A percentile compares a stretch with the other conserved stretches of the same genome.
phyloP scores from a whole-genome alignment of 2,329 filamentous ascomycete species.

The Epichloe hybrida region DNA sequence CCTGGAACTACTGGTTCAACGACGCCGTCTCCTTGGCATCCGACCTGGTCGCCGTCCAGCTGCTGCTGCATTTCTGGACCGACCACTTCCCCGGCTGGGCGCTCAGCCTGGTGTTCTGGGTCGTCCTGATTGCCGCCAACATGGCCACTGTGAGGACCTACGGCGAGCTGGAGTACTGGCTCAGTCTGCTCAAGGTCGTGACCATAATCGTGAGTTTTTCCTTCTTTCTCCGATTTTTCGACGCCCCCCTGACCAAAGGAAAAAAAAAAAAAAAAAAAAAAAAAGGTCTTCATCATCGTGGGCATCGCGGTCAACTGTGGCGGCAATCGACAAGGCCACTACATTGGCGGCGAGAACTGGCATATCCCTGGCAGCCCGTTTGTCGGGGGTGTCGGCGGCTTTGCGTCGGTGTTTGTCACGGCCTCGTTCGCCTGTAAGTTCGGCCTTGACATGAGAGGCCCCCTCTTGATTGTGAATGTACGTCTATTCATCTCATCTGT shows the following conservation, averaged over 20 bases:
- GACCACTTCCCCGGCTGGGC: conserved; percentile 50
- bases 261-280: too few relatives aligned
- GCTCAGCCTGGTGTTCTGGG: conserved; percentile 47
- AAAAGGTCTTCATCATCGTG: conserved; percentile 43
- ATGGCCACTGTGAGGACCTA: conserved; percentile 22
- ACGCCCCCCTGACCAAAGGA: neutral
- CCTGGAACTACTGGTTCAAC: conserved; percentile 54
- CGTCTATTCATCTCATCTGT: too few relatives aligned
- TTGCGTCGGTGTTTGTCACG: conserved; percentile 44
- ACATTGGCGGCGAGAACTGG: conserved; percentile 47
- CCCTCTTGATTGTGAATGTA: too few relatives aligned
- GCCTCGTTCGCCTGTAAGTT: conserved; percentile 42
- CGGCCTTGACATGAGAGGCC: too few relatives aligned
- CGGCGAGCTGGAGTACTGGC: conserved; percentile 38
- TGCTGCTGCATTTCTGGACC: conserved; percentile 49
- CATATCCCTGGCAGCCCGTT: conserved; percentile 47
- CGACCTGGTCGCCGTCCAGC: conserved; percentile 39
- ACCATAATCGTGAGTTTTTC: conserved; percentile 32
- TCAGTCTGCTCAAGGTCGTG: conserved; percentile 39
- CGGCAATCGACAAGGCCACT: conserved; percentile 36
- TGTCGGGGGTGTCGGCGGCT: conserved; percentile 50
- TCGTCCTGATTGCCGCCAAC: conserved; percentile 33
- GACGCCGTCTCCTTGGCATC: conserved; percentile 41
- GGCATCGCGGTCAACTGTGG: conserved; percentile 41
- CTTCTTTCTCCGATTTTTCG: too few relatives aligned